phyloP scores from a whole-genome alignment of 2,329 filamentous ascomycete species.

The Chrysosporium queenslandicum region DNA sequence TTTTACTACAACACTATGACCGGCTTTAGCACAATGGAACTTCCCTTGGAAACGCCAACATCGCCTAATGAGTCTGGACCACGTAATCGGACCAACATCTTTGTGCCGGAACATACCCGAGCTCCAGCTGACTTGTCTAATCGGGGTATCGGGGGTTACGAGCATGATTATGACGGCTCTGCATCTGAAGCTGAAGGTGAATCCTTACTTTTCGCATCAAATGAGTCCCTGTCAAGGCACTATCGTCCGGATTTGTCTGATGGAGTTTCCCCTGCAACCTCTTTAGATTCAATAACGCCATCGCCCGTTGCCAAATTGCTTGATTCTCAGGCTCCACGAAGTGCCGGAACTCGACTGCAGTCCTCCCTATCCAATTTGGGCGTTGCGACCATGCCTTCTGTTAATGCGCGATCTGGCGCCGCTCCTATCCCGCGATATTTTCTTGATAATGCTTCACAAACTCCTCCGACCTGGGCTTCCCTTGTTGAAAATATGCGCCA shows the following conservation, averaged over 20 bases:
- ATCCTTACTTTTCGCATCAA: conserved; percentile 57
- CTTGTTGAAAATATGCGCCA: conserved; percentile 88
- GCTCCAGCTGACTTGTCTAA: conserved; percentile 88
- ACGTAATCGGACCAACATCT: conserved; percentile 76
- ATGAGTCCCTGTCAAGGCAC: conserved; percentile 55
- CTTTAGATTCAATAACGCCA: conserved; percentile 79
- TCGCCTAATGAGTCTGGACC: conserved; percentile 74
- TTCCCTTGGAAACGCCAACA: conserved; percentile 82
- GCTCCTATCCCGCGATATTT: conserved; percentile 63
- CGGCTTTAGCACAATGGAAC: conserved; percentile 87
- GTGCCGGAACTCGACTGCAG: conserved; percentile 12
- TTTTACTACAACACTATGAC: conserved; percentile 99
- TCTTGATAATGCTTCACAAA: conserved; percentile 75
- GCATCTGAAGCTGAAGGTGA: conserved; percentile 76
- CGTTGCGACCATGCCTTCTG: conserved; percentile 33
- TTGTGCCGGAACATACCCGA: conserved; percentile 78
- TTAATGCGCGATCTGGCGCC: conserved; percentile 42
- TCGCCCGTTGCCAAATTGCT: conserved; percentile 51
- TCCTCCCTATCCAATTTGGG: conserved; percentile 16
- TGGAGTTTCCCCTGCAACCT: conserved; percentile 73
- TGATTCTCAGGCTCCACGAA: conserved; percentile 38
- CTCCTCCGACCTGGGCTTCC: conserved; percentile 76
- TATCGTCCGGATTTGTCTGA: conserved; percentile 58
- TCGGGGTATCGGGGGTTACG: conserved; percentile 67
- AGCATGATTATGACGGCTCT: conserved; percentile 89